Evolutionary conservation across 1,284 basidiomycete genomes (phyloP).

Genomic region (Megacollybia platyphylla): DNA sequence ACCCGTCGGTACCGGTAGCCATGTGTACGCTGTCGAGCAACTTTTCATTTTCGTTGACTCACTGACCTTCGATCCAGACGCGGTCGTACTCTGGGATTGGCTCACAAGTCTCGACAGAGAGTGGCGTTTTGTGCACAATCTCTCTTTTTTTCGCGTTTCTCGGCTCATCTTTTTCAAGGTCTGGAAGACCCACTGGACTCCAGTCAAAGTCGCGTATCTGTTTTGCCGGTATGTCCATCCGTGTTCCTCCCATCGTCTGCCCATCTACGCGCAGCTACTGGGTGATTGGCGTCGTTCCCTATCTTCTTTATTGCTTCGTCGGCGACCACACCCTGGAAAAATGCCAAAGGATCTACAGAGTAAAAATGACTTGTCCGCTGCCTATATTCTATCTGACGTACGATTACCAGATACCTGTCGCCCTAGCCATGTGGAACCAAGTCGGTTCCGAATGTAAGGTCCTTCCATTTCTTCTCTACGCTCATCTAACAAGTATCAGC

Average conservation of each 20-base stretch:
- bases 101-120: constrained; percentile 61
- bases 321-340: constrained; percentile 45
- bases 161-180: constrained; percentile 27
- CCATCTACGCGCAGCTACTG: constrained; percentile 40
- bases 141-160: constrained; percentile 5
- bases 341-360: constrained; percentile 58
- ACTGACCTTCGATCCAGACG: constrained; percentile 32
- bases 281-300: constrained; percentile 66
- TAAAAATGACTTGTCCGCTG: constrained; percentile 10
- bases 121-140: constrained; percentile 47
- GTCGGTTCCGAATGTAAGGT: constrained; percentile 56
- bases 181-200: constrained; percentile 72
- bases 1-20: constrained; percentile 24
- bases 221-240: constrained; percentile 52
- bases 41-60: constrained; percentile 11
- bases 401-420: constrained; percentile 49
- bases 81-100: constrained; percentile 75
- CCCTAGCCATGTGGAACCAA: constrained; percentile 76
- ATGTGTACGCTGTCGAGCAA: constrained; percentile 46
- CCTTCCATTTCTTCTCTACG: constrained; percentile 11
- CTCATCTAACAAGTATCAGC: constrained; percentile 22
- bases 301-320: constrained; percentile 61
- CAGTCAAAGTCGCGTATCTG: constrained; percentile 66
- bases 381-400: constrained; percentile 3
- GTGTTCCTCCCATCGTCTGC: constrained; percentile 5